These are phyloP conservation scores for Pseudocercospora crystallina DNA, from an alignment of 2,329 filamentous ascomycete species.

Conservation along the genomic window DNA sequence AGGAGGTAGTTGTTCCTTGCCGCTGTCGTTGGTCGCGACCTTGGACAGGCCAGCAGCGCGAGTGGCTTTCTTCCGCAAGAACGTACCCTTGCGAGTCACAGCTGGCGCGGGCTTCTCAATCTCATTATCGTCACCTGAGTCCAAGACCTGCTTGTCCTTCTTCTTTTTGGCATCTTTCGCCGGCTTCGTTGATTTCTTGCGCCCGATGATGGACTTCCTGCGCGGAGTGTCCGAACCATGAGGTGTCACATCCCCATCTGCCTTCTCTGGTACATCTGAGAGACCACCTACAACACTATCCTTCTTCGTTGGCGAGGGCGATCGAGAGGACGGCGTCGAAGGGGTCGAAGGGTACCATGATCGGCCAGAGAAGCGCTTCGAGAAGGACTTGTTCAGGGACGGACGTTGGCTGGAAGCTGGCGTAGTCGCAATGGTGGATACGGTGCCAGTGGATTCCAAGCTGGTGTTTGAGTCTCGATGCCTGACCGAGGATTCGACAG, in stretches of 20 bases:
- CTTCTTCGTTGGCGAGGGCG: constrained; percentile 33
- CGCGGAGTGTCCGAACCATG: constrained; percentile 3
- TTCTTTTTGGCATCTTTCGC: constrained; percentile 15
- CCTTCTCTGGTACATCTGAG: constrained; percentile 6
- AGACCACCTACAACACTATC: constrained; percentile 16
- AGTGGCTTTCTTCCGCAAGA: constrained; percentile 24
- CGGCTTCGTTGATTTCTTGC: constrained; percentile 22
- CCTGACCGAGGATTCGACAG: constrained; percentile 18
- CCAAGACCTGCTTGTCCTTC: constrained; percentile 11
- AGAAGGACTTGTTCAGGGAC: constrained; percentile 28
- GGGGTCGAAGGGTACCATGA: constrained; percentile 31
- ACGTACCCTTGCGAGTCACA: constrained; percentile 20
- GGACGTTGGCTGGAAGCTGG: constrained; percentile 23
- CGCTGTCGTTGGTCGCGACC: constrained; percentile 10
- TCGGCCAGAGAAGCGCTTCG: constrained; percentile 27
- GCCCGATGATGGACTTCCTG: constrained; percentile 16
- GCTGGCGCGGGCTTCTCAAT: constrained; percentile 11
- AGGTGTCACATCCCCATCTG: neutral
- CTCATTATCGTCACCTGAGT: constrained; percentile 19
- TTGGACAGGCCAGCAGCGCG: constrained; percentile 15
- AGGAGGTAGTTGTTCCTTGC: constrained; percentile 3
- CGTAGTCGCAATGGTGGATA: constrained; percentile 24
- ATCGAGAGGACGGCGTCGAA: constrained; percentile 31
- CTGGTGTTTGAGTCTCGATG: constrained; percentile 22
- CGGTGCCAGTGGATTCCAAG: constrained; percentile 25